These are phyloP conservation scores for Barbarea vulgaris DNA, from an alignment of 345 rosid species.

Conservation along the genomic window DNA sequence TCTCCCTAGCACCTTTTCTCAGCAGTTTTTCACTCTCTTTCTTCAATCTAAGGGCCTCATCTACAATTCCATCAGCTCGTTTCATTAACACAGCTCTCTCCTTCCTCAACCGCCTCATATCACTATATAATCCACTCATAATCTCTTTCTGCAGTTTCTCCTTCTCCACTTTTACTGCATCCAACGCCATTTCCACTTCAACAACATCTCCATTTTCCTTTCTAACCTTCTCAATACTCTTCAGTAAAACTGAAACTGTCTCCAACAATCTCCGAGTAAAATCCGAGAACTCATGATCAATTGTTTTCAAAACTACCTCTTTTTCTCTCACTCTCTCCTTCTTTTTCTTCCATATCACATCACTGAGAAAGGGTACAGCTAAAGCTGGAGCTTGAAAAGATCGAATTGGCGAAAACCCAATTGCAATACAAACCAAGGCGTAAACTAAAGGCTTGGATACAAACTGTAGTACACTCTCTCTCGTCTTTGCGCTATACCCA, in stretches of 20 bases:
- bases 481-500: conserved; percentile 28
- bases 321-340: conserved; percentile 43
- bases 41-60: conserved; percentile 47
- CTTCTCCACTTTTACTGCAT: conserved; percentile 59
- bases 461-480: conserved; percentile 39
- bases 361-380: conserved; percentile 51
- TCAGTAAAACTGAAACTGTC: conserved; percentile 60
- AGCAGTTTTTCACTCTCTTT: conserved; percentile 44
- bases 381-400: conserved; percentile 54
- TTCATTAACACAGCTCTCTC: conserved; percentile 56
- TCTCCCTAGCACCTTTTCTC: conserved; percentile 36
- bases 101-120: conserved; percentile 49
- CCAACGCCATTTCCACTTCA: conserved; percentile 50
- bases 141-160: conserved; percentile 65
- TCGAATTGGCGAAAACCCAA: conserved; percentile 59
- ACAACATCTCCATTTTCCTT: conserved; percentile 51
- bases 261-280: conserved; percentile 62
- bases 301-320: conserved; percentile 40
- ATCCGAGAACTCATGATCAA: conserved; percentile 57
- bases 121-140: conserved; percentile 57
- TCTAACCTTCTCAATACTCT: conserved; percentile 59
- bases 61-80: conserved; percentile 55
- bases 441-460: conserved; percentile 52
- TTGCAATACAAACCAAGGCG: conserved; percentile 62
- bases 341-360: conserved; percentile 43